phyloP scores from a whole-genome alignment of 140 eudicot species.

The Senecio squalidus region DNA sequence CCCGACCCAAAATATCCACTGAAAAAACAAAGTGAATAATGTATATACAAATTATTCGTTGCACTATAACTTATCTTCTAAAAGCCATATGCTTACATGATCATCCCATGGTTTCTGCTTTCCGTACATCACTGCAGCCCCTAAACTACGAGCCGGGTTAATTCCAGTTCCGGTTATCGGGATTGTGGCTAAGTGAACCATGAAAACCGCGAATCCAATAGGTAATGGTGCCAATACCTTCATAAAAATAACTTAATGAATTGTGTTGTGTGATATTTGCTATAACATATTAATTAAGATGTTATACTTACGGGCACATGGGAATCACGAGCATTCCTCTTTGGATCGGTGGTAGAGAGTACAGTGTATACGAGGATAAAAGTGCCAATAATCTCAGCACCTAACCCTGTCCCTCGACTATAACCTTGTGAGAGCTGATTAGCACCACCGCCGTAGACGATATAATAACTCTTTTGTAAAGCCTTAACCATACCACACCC shows the following conservation, averaged over 20 bases:
- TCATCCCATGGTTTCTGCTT: conserved; percentile 49
- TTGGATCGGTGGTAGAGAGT: conserved; percentile 75
- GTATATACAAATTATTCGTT: background rate
- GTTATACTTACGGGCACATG: conserved; percentile 66
- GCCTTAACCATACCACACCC: conserved; percentile 54
- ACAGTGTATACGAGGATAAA: conserved; percentile 65
- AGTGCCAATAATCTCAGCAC: conserved; percentile 62
- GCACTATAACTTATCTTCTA: background rate
- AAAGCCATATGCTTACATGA: conserved; percentile 32
- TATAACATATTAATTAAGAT: background rate
- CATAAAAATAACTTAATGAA: background rate
- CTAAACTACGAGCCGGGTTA: conserved; percentile 81
- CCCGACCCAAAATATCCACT: conserved; percentile 91
- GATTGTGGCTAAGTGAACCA: conserved; percentile 88
- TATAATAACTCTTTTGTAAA: conserved; percentile 44
- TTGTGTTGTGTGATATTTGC: background rate
- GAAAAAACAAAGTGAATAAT: conserved; percentile 10
- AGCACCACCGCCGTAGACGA: conserved; percentile 52
- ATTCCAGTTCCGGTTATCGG: conserved; percentile 72
- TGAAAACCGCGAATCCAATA: conserved; percentile 77
- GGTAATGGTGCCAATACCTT: conserved; percentile 83
- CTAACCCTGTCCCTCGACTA: conserved; percentile 41
- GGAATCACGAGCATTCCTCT: conserved; percentile 58
- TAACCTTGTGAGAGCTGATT: conserved; percentile 38
- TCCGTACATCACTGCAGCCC: conserved; percentile 62